A percentile compares a stretch with the other conserved stretches of the same genome.
phyloP scores from a whole-genome alignment of 441 rosid species.

The Eugenia klotzschiana region DNA sequence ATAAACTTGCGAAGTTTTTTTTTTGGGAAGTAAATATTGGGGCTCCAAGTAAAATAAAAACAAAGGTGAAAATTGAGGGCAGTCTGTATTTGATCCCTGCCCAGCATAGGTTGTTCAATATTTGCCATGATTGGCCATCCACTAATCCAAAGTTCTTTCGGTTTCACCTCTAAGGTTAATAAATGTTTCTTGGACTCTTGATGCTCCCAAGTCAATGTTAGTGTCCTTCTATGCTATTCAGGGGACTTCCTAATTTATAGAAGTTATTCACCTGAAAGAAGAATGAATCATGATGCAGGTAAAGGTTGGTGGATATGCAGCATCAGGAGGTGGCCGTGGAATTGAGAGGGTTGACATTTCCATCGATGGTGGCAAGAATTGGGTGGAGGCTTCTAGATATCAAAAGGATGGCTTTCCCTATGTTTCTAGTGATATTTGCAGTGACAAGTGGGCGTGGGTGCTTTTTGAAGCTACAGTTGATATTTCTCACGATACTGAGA shows the following conservation, averaged over 20 bases:
- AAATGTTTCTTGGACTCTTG: not conserved
- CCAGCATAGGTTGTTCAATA: not conserved
- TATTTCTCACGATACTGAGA: conserved; percentile 35
- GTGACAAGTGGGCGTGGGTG: conserved; percentile 99
- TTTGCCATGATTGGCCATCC: not conserved
- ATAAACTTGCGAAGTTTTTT: not conserved
- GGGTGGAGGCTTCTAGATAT: conserved; percentile 71
- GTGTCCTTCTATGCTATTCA: not conserved
- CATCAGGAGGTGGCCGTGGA: conserved; percentile 96
- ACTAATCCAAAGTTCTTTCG: not conserved
- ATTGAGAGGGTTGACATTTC: conserved; percentile 93
- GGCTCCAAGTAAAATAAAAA: not conserved
- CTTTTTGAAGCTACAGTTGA: conserved; percentile 66
- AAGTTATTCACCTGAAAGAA: not conserved
- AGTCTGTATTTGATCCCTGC: not conserved
- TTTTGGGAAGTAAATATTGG: not conserved
- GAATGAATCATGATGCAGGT: conserved; percentile 29
- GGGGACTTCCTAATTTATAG: not conserved
- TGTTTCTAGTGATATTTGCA: conserved; percentile 36
- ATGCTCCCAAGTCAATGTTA: not conserved
- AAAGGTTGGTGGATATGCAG: conserved; percentile 71
- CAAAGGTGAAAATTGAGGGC: not conserved
- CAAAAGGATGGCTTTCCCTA: conserved; percentile 54
- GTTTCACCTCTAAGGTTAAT: not conserved
- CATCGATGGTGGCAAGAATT: conserved; percentile 78